Conservation (phyloP, 805 yeast species). For the Hanseniaspora singularis region DNA sequence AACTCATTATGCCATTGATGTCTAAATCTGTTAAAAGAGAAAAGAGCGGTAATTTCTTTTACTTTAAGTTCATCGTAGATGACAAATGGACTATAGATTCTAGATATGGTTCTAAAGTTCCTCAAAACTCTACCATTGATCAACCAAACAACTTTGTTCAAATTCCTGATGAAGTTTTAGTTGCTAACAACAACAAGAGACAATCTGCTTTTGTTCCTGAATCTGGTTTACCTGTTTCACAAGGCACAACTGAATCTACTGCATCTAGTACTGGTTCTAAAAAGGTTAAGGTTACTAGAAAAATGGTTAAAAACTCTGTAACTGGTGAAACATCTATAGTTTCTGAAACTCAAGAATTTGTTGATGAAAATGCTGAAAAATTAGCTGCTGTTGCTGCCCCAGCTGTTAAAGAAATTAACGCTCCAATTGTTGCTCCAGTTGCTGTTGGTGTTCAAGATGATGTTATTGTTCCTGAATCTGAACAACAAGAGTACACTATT, state of each 20-base stretch:
- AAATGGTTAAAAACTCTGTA: constrained; percentile 30
- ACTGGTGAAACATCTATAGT: constrained; percentile 34
- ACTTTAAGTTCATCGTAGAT: constrained; percentile 53
- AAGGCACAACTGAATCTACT: constrained; percentile 9
- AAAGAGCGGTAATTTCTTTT: constrained; percentile 28
- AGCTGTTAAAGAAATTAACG: constrained; percentile 16
- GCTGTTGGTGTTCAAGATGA: constrained; percentile 12
- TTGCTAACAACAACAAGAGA: neutral
- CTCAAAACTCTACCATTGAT: constrained; percentile 36
- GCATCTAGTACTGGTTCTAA: constrained; percentile 16
- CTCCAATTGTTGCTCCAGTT: constrained; percentile 17
- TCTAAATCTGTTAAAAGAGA: constrained; percentile 29
- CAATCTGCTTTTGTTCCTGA: constrained; percentile 20
- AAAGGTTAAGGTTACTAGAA: constrained; percentile 30
- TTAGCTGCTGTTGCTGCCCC: constrained; percentile 12
- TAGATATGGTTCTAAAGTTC: constrained; percentile 32
- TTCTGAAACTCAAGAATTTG: constrained; percentile 24
- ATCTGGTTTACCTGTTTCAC: constrained; percentile 18
- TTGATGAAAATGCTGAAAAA: constrained; percentile 20
- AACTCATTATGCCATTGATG: constrained; percentile 46
- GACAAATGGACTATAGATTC: constrained; percentile 46
- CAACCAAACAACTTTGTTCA: constrained; percentile 31
- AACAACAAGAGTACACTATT: constrained; percentile 31
- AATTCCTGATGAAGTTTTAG: constrained; percentile 18
- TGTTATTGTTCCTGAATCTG: constrained; percentile 32